These are phyloP conservation scores for Nemania bipapillata DNA, from an alignment of 2,329 filamentous ascomycete genomes.

Conservation along the genomic window DNA sequence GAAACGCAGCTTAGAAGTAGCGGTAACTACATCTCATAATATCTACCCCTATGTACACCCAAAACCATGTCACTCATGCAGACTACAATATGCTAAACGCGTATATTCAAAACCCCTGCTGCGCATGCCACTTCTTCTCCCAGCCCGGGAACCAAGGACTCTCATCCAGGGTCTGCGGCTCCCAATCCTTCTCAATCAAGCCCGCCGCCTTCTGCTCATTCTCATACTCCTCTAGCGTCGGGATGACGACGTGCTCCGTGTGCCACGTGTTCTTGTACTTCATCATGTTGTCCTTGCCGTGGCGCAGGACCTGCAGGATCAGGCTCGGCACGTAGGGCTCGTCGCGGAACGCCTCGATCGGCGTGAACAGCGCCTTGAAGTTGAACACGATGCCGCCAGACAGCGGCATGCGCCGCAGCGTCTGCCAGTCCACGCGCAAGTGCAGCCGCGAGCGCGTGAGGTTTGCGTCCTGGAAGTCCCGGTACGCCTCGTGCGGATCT, in stretches of 20 bases:
- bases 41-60: not conserved
- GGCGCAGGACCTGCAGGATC: conserved; percentile 72
- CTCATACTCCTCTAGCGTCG: conserved; percentile 71
- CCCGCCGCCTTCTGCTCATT: conserved; percentile 73
- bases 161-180: conserved; percentile 75
- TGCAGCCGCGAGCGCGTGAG: conserved; percentile 70
- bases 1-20: not conserved
- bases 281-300: conserved; percentile 77
- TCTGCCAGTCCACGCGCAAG: conserved; percentile 89
- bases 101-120: conserved; percentile 47
- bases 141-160: conserved; percentile 80
- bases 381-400: conserved; percentile 83
- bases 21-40: not conserved
- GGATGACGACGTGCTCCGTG: conserved; percentile 76
- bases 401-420: conserved; percentile 79
- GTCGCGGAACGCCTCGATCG: conserved; percentile 72
- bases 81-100: not conserved
- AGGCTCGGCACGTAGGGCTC: conserved; percentile 79
- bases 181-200: conserved; percentile 70
- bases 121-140: conserved; percentile 74
- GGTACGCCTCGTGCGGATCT: conserved; percentile 70
- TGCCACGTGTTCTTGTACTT: conserved; percentile 86
- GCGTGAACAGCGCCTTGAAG: conserved; percentile 87
- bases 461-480: conserved; percentile 66
- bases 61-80: not conserved